A percentile compares a stretch with the other conserved stretches of the same genome.
phyloP scores from a whole-genome alignment of 148 eudicot genomes.

The Dysphania ambrosioides region DNA sequence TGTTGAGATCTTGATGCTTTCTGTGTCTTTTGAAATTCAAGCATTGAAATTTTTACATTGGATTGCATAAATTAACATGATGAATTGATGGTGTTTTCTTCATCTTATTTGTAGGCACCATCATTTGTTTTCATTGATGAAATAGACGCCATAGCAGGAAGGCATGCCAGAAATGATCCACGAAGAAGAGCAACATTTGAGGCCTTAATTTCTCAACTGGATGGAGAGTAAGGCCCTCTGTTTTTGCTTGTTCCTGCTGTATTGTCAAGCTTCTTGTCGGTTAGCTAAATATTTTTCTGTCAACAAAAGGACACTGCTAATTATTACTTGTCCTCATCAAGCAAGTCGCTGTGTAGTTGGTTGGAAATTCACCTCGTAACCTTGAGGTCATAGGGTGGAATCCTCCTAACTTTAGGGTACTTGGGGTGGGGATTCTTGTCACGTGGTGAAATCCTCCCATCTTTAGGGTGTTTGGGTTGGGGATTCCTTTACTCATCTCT shows the following conservation, averaged over 20 bases:
- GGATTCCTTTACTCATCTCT: too few species aligned
- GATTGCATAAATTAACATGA: neutral
- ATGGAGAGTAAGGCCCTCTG: conserved; percentile 71
- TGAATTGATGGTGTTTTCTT: conserved; percentile 6
- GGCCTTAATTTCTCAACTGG: conserved; percentile 78
- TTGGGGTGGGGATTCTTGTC: too few species aligned
- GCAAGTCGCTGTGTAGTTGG: too few species aligned
- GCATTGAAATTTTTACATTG: neutral
- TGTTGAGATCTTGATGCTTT: neutral
- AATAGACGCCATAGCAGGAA: conserved; percentile 92
- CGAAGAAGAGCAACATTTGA: conserved; percentile 78
- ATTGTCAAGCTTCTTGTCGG: neutral
- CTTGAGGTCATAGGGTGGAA: too few species aligned
- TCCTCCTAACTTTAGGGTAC: too few species aligned
- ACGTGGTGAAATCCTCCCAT: too few species aligned
- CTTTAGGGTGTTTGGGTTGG: too few species aligned
- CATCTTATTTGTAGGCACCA: conserved; percentile 60
- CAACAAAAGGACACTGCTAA: neutral
- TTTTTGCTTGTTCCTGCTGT: conserved; percentile 6
- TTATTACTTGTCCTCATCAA: neutral
- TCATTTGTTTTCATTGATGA: conserved; percentile 90
- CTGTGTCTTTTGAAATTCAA: neutral
- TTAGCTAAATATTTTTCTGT: neutral
- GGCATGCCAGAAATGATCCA: conserved; percentile 84
- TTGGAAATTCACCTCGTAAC: too few species aligned